Evolutionary conservation across 73 alveolate genomes (phyloP).

Genomic region (Paraurostyla sp.): DNA sequence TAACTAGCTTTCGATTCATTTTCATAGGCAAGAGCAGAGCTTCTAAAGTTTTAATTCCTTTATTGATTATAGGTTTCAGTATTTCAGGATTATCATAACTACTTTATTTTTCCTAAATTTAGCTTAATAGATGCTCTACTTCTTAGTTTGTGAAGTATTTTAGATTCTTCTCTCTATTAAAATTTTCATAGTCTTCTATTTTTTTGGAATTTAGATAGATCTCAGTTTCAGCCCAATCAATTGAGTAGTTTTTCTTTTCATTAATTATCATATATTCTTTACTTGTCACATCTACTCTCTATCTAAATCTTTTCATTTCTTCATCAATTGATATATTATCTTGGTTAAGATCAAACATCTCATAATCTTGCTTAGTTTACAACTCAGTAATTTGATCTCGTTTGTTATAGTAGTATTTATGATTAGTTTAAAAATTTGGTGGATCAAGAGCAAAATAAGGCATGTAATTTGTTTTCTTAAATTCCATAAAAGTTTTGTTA

Average conservation of each 20-base stretch:
- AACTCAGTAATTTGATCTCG: neutral
- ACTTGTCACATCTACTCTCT: too few species aligned
- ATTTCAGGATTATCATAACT: neutral
- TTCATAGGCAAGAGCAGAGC: neutral
- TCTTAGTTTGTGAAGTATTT: neutral
- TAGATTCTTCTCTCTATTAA: neutral
- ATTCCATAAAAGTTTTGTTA: neutral
- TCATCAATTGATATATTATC: too few species aligned
- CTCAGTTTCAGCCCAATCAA: neutral
- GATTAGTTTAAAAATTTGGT: neutral
- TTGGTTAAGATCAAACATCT: neutral
- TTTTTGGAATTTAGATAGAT: neutral
- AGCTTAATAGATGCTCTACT: neutral
- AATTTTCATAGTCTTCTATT: neutral
- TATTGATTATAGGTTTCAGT: neutral
- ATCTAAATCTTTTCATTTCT: too few species aligned
- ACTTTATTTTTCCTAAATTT: neutral
- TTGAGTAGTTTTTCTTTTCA: too few species aligned
- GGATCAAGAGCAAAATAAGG: conserved; percentile 36
- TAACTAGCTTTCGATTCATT: neutral
- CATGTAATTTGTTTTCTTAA: neutral
- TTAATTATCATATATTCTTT: too few species aligned
- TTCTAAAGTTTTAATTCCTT: conserved; percentile 13
- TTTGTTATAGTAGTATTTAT: neutral
- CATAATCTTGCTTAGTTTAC: neutral